These are phyloP conservation scores for Quercus mongolica DNA, from an alignment of 306 rosid genomes.

Conservation along the genomic window DNA sequence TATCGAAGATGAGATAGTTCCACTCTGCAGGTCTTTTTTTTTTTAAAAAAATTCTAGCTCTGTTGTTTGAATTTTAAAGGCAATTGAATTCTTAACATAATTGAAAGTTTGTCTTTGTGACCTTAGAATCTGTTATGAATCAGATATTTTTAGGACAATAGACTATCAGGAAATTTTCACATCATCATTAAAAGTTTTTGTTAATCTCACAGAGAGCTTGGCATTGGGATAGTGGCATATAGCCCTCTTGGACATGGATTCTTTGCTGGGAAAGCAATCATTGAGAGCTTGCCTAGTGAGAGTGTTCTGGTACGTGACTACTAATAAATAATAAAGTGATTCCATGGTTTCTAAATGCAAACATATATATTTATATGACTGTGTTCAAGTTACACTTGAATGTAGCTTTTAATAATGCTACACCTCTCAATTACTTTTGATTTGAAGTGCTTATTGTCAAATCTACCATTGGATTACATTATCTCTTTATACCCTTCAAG, in stretches of 20 bases:
- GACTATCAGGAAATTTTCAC: neutral
- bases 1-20: slow-evolving; percentile 59
- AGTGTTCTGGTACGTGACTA: slow-evolving; percentile 45
- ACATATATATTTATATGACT: neutral
- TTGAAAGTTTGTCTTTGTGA: neutral
- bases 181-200: neutral
- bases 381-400: too few species aligned
- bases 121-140: neutral
- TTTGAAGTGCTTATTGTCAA: too few species aligned
- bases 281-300: slow-evolving; percentile 47
- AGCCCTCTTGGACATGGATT: slow-evolving; percentile 75
- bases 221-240: slow-evolving; percentile 68
- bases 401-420: too few species aligned
- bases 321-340: neutral
- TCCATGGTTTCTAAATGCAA: neutral
- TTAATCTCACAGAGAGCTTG: slow-evolving; percentile 47
- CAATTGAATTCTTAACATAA: neutral
- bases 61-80: neutral
- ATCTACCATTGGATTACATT: too few species aligned
- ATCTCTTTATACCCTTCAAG: too few species aligned
- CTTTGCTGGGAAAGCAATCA: slow-evolving; percentile 62
- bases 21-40: slow-evolving; percentile 53
- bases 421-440: too few species aligned
- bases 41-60: neutral
- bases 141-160: neutral